Evolutionary conservation across 2,329 filamentous ascomycete genomes (phyloP), one percentile per base, ranked within the genome.

Genomic region (Colletotrichum costaricense): DNA sequence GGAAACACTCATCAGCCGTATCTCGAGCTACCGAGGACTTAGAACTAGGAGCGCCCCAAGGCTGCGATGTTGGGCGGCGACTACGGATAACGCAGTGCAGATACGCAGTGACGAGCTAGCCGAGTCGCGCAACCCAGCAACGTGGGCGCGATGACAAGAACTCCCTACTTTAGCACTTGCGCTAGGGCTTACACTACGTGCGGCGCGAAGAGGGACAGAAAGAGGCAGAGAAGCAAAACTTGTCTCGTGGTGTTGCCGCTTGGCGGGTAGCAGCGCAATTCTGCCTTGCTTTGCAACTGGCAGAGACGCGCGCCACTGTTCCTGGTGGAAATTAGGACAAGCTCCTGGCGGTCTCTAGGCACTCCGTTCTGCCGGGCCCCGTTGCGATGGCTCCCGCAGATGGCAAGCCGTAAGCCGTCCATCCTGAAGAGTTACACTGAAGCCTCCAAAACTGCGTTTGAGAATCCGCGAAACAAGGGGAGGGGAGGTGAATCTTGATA

Each of bases 261-360:
- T 72, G 72, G 69, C 72, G 69, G 63, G 33, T 57, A 58, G 46
- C 46, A 35, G 42, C 57, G 58, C 72, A 46, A 64, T 35, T 46
- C 38, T 63, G 63, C 30, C 68, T 14, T 72, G 35, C 54, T 49
- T 54, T 68, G 59, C 62, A 38, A 42, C 33, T 55, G 56, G 52
- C 55, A 67, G 63, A 55, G 72, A 73, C 69, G 63, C 69, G 59
- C 69, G 72, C 72, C 72, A 72, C 54, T 58, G 59, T 72, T 58
- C 57, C 57, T 56, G 60, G 73, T 74, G 73, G 73, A 74, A 74
- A 74, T 74, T 74, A 63, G 42, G 60, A 22, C 28, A 68, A 71
- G 19, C 65, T 63, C 58, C 28, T 68, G 56, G 46, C 54, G 57
- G 58, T 62, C 49, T 57, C 55, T 19, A n/a, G 33, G 24, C 28